Evolutionary conservation across 148 eudicot genomes (phyloP).

Genomic region (Rhododendron mucronatum): DNA sequence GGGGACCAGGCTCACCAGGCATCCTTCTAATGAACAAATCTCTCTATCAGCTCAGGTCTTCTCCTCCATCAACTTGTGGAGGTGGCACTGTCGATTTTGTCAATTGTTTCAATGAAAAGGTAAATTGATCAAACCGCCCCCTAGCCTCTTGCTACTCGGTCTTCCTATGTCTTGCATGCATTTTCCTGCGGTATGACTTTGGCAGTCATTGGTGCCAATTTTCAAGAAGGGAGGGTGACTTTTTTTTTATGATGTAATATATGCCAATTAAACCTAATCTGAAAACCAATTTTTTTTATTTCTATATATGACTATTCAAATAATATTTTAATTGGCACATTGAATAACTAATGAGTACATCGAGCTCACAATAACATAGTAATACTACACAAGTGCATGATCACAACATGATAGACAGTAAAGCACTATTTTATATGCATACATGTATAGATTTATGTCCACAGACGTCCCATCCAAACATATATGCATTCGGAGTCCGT

Average conservation of each 20-base stretch:
- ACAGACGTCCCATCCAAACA: too few relatives aligned
- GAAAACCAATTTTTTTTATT: not conserved
- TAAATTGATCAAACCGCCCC: not conserved
- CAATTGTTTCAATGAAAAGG: constrained; percentile 34
- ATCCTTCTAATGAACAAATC: constrained; percentile 38
- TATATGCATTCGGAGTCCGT: not conserved
- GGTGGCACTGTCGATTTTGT: constrained; percentile 46
- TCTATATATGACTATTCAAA: not conserved
- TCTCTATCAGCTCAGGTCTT: constrained; percentile 29
- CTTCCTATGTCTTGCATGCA: too few relatives aligned
- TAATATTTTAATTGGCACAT: not conserved
- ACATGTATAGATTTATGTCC: not conserved
- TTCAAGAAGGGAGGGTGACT: not conserved
- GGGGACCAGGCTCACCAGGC: constrained; percentile 49
- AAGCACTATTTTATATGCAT: too few relatives aligned
- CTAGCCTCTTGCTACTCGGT: too few relatives aligned
- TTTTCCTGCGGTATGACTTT: not conserved
- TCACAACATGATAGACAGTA: not conserved
- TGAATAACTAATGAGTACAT: not conserved
- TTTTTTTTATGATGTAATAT: not conserved
- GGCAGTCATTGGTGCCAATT: not conserved
- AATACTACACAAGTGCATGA: not conserved
- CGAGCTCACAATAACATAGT: not conserved
- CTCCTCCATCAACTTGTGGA: constrained; percentile 52
- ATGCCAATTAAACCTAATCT: not conserved